Evolutionary conservation across 306 rosid genomes (phyloP).

Genomic region (Prunus mume): DNA sequence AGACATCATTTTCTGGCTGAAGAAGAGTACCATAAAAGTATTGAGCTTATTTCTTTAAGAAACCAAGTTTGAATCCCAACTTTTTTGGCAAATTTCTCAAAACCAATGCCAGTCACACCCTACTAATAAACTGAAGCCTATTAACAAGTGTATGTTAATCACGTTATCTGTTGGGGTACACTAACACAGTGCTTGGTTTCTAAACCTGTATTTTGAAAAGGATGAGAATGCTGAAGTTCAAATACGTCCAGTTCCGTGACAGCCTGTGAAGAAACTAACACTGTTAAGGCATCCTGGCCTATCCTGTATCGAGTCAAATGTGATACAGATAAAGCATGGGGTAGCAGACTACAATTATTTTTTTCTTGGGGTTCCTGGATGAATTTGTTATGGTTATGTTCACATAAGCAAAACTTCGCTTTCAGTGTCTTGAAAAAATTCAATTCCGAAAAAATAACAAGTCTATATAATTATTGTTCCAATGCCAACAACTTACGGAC

Average conservation of each 20-base stretch:
- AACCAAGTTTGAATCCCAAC: neutral
- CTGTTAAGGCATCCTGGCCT: neutral
- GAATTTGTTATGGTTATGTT: neutral
- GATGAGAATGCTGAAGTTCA: neutral
- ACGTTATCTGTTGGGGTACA: neutral
- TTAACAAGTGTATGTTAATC: neutral
- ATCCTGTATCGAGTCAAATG: neutral
- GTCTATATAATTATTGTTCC: neutral
- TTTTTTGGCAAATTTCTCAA: neutral
- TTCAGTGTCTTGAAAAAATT: neutral
- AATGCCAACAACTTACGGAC: constrained; percentile 36
- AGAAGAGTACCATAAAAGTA: neutral
- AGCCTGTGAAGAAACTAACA: neutral
- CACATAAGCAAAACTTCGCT: neutral
- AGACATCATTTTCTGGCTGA: neutral
- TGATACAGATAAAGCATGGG: neutral
- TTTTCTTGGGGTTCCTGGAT: neutral
- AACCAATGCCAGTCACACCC: neutral
- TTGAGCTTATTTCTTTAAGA: neutral
- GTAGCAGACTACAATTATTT: neutral
- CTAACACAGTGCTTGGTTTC: neutral
- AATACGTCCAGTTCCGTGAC: neutral
- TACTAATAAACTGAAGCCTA: neutral
- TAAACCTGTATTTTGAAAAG: neutral
- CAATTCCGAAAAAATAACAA: neutral